These are phyloP conservation scores for Wilhelminamyces savonicus DNA, from an alignment of 805 yeast genomes.

Conservation along the genomic window DNA sequence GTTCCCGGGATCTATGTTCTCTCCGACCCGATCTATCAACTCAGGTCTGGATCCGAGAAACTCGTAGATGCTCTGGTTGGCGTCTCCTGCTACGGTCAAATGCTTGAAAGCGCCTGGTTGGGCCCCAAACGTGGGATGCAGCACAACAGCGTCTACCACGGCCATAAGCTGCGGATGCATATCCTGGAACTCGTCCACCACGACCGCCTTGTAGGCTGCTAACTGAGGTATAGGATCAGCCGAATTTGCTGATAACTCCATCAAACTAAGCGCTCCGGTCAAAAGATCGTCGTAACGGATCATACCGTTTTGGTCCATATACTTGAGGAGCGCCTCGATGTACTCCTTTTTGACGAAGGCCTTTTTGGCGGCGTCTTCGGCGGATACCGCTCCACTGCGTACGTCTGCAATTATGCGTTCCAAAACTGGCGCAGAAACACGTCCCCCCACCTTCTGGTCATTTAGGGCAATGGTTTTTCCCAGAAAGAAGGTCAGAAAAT, in stretches of 20 bases:
- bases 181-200: constrained; percentile 76
- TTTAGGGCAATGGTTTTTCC: constrained; percentile 24
- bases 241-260: constrained; percentile 13
- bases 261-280: constrained; percentile 20
- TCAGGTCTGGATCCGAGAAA: constrained; percentile 50
- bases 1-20: constrained; percentile 12
- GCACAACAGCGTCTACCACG: constrained; percentile 32
- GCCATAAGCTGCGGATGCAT: constrained; percentile 46
- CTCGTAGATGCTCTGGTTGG: constrained; percentile 62
- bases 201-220: constrained; percentile 26
- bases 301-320: constrained; percentile 27
- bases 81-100: constrained; percentile 65
- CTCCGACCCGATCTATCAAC: constrained; percentile 20
- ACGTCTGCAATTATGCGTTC: constrained; percentile 18
- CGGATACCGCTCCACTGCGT: constrained; percentile 13
- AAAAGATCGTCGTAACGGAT: constrained; percentile 31
- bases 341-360: constrained; percentile 20
- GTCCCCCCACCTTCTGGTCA: constrained; percentile 17
- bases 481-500: constrained; percentile 26
- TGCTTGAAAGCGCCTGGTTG: constrained; percentile 31
- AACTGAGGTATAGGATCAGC: constrained; percentile 11
- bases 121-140: constrained; percentile 22
- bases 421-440: constrained; percentile 15
- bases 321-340: constrained; percentile 18
- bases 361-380: constrained; percentile 16